Evolutionary conservation across 139 green algal genomes (phyloP), one percentile per base, ranked within the genome.

Genomic region (Picocystis salinarum): DNA sequence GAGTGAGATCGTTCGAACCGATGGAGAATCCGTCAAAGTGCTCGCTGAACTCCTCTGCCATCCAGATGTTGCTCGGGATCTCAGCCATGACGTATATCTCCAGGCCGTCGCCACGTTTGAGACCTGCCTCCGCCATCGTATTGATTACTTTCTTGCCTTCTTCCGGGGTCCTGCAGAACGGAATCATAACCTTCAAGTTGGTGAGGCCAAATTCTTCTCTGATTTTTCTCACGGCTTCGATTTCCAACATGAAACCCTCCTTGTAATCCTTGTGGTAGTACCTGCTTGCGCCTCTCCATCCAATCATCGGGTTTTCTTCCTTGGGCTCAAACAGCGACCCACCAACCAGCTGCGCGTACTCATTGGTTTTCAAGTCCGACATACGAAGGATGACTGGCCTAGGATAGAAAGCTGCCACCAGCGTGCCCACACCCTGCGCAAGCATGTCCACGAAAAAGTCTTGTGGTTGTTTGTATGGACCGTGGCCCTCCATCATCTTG

Each of bases 251-350:
- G 25, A 52, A 52, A n/a, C 10, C 31, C 10, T 6, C 45, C 33
- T 54, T 9, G 33, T 31, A 52, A 17, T 47, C 6, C 22, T 30
- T 25, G 19, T 10, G 10, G 23, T 23, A 23, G 40, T 56, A 56
- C 11, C 48, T 25, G 6, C 20, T 28, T 5, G 48, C 48, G 34
- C 48, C 48, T 6, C 48, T 37, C 17, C 18, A 53, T 28, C 48
- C 48, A 5, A 56, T 27, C 48, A 56, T 56, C 20, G 48, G 48
- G 40, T 56, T 56, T 20, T 56, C 48, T 20, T 56, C 48, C 11
- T 23, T 36, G 9, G 48, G 33, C 48, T 56, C 48, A 18, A 29
- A 56, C 6, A 25, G 9, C 5, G 23, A 13, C 15, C 48, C 48
- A 26, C 48, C 48, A 10, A 56, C 17, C 31, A 56, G 48, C 25